A percentile compares a stretch with the other conserved stretches of the same genome.
Evolutionary conservation across 371 early-diverging fungal genomes (phyloP).

Genomic region (Mucor circinelloides): DNA sequence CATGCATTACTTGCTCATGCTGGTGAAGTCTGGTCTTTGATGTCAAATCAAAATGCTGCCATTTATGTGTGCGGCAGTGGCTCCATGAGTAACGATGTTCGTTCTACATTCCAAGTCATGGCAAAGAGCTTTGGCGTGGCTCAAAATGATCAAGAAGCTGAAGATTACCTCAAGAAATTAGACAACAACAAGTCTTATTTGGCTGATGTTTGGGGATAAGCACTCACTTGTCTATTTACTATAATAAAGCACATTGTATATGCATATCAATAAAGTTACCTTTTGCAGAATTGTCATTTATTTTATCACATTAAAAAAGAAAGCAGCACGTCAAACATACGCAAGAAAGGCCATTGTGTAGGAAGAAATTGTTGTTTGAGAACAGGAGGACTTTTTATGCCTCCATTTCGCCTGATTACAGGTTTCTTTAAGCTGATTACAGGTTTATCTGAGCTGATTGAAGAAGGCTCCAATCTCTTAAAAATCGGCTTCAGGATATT

Average conservation of each 20-base stretch:
- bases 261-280: not conserved
- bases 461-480: no score
- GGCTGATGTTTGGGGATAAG: conserved; percentile 4
- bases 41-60: conserved; percentile 16
- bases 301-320: not conserved
- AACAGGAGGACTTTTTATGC: no score
- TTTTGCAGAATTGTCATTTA: not conserved
- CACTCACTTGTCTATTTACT: not conserved
- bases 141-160: conserved; percentile 29
- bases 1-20: conserved; percentile 43
- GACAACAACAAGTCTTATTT: conserved; percentile 28
- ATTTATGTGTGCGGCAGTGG: conserved; percentile 46
- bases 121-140: conserved; percentile 36
- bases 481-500: no score
- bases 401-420: no score
- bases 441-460: no score
- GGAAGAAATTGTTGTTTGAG: no score
- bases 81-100: conserved; percentile 48
- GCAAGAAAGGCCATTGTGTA: no score
- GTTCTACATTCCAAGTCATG: conserved; percentile 29
- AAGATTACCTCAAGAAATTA: conserved; percentile 20
- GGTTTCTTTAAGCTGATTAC: no score
- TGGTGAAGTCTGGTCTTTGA: conserved; percentile 29
- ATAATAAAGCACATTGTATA: not conserved
- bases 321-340: no score